Conservation (phyloP, 2,329 filamentous ascomycete species). For the Lecanosticta acicola region DNA sequence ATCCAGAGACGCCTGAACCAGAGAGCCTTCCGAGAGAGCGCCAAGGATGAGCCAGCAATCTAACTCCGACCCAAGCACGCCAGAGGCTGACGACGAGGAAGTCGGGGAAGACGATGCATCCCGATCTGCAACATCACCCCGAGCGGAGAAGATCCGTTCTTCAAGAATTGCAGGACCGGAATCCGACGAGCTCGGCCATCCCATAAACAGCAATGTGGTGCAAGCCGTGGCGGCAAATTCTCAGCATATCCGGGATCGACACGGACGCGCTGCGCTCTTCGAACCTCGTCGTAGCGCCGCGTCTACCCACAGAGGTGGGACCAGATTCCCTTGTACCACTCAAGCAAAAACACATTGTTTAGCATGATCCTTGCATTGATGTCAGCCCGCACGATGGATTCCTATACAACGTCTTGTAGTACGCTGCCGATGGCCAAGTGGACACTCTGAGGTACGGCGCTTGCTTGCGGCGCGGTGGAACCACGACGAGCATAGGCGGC, state of each 20-base stretch:
- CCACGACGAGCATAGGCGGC: slow-evolving; percentile 20
- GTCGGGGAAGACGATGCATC: too few species aligned
- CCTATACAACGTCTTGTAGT: slow-evolving; percentile 27
- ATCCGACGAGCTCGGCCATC: slow-evolving; percentile 25
- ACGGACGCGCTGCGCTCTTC: slow-evolving; percentile 15
- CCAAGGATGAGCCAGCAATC: slow-evolving; percentile 1
- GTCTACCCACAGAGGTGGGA: neutral
- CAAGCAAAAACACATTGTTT: slow-evolving; percentile 25
- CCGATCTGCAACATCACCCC: too few species aligned
- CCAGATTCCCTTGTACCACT: slow-evolving; percentile 23
- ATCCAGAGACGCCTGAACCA: slow-evolving; percentile 33
- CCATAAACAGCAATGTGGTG: slow-evolving; percentile 30
- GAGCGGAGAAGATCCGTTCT: too few species aligned
- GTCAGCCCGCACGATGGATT: slow-evolving; percentile 26
- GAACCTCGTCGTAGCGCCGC: slow-evolving; percentile 16
- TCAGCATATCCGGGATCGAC: slow-evolving; percentile 20
- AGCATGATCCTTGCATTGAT: slow-evolving; percentile 29
- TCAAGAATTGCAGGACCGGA: neutral
- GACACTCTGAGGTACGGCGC: slow-evolving; percentile 20
- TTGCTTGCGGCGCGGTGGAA: slow-evolving; percentile 23
- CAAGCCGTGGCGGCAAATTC: slow-evolving; percentile 25
- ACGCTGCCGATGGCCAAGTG: slow-evolving; percentile 22
- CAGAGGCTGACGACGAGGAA: neutral
- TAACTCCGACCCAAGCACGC: neutral
- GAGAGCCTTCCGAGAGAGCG: slow-evolving; percentile 28